Conservation (phyloP, 805 yeast species). For the Zygosaccharomyces lentus region DNA sequence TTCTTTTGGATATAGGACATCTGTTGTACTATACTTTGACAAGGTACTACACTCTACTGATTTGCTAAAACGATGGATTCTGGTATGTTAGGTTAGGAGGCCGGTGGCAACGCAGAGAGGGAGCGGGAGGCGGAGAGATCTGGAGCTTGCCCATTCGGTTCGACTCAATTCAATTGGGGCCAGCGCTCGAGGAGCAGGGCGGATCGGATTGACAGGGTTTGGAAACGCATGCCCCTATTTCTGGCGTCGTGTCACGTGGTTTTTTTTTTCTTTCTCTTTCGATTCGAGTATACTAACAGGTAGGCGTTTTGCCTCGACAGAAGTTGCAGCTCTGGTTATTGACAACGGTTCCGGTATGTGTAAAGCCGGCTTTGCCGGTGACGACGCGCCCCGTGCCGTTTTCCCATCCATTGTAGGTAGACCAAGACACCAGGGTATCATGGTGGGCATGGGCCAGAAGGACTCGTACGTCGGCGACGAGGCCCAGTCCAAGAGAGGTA, state of each 20-base stretch:
- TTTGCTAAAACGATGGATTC: slow-evolving; percentile 32
- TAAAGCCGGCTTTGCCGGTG: slow-evolving; percentile 99
- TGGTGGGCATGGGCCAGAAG: slow-evolving; percentile 99
- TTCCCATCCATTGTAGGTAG: slow-evolving; percentile 99
- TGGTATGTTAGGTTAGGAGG: slow-evolving; percentile 38
- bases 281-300: slow-evolving; percentile 7
- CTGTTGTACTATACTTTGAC: slow-evolving; percentile 11
- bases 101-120: too few species aligned
- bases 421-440: slow-evolving; percentile 99
- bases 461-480: slow-evolving; percentile 99
- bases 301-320: slow-evolving; percentile 17
- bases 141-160: too few species aligned
- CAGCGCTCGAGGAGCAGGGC: too few species aligned
- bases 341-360: slow-evolving; percentile 99
- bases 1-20: slow-evolving; percentile 6
- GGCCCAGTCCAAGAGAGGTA: slow-evolving; percentile 99
- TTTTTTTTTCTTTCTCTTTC: too few species aligned
- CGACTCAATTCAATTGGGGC: too few species aligned
- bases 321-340: slow-evolving; percentile 62
- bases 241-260: not conserved
- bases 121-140: too few species aligned
- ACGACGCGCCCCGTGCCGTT: slow-evolving; percentile 99
- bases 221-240: not conserved
- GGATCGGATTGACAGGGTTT: not conserved
- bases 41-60: slow-evolving; percentile 10